These are phyloP conservation scores for Entonaema liquescens DNA, from an alignment of 495 filamentous ascomycete genomes.

Conservation along the genomic window DNA sequence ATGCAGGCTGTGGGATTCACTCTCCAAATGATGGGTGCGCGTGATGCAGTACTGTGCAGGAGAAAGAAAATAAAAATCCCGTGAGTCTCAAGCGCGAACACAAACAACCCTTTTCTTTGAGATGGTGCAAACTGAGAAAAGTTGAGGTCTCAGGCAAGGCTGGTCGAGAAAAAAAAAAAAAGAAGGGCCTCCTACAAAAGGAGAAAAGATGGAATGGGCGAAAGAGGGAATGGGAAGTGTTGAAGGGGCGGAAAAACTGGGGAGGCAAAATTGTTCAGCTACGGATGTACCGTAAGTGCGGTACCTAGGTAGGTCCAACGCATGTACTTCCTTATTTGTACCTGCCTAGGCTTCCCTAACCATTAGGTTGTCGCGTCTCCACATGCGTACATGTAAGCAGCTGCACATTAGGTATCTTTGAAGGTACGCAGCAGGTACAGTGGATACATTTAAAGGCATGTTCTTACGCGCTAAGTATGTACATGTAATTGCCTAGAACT, in stretches of 20 bases:
- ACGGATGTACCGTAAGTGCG: conserved; percentile 12
- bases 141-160: conserved; percentile 21
- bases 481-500: background rate
- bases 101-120: conserved; percentile 7
- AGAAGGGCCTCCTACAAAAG: conserved; percentile 22
- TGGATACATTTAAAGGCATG: background rate
- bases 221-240: conserved; percentile 26
- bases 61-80: no score
- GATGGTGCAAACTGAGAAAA: conserved; percentile 10
- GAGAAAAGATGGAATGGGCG: conserved; percentile 32
- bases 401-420: background rate
- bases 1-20: conserved; percentile 10
- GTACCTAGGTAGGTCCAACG: conserved; percentile 2
- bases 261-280: conserved; percentile 45
- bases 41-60: conserved; percentile 15
- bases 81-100: conserved; percentile 10
- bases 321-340: conserved; percentile 3
- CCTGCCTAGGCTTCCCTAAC: conserved; percentile 9
- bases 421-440: background rate
- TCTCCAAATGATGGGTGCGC: conserved; percentile 3
- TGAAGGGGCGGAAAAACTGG: conserved; percentile 37
- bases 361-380: background rate
- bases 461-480: background rate
- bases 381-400: conserved; percentile 5
- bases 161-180: conserved; percentile 19